These are phyloP conservation scores for Carex cristatella DNA, from an alignment of 176 grass and related monocot genomes.

Conservation along the genomic window DNA sequence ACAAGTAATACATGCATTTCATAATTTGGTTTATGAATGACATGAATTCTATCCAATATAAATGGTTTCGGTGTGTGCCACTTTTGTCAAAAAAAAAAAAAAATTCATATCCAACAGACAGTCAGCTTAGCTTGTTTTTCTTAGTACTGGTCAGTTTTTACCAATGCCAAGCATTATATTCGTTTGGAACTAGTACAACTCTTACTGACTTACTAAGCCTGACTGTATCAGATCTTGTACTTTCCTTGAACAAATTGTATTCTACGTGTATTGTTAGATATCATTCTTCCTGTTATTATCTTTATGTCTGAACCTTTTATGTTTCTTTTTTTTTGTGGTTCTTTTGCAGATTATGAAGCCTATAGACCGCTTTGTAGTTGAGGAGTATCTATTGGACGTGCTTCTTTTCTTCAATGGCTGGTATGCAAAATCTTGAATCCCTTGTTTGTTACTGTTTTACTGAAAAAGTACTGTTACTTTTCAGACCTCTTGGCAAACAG, in stretches of 20 bases:
- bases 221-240: not conserved
- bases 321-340: no score
- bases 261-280: not conserved
- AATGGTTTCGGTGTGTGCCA: not conserved
- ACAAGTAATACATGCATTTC: not conserved
- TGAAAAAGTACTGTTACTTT: not conserved
- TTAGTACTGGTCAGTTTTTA: not conserved
- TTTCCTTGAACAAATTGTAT: not conserved
- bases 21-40: not conserved
- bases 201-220: not conserved
- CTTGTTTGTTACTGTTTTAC: not conserved
- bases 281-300: not conserved
- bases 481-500: not conserved
- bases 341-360: conserved; percentile 71
- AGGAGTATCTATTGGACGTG: conserved; percentile 95
- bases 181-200: not conserved
- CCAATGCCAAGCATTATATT: not conserved
- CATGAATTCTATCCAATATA: not conserved
- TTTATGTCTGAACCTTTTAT: not conserved
- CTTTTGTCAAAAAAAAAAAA: not conserved
- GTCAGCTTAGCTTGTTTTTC: not conserved
- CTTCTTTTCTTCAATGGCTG: conserved; percentile 99
- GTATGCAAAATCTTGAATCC: conserved; percentile 37
- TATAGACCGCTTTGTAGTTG: conserved; percentile 91
- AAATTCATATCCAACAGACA: not conserved